phyloP scores from a whole-genome alignment of 2,329 filamentous ascomycete genomes.

The Cladosporium sp. region DNA sequence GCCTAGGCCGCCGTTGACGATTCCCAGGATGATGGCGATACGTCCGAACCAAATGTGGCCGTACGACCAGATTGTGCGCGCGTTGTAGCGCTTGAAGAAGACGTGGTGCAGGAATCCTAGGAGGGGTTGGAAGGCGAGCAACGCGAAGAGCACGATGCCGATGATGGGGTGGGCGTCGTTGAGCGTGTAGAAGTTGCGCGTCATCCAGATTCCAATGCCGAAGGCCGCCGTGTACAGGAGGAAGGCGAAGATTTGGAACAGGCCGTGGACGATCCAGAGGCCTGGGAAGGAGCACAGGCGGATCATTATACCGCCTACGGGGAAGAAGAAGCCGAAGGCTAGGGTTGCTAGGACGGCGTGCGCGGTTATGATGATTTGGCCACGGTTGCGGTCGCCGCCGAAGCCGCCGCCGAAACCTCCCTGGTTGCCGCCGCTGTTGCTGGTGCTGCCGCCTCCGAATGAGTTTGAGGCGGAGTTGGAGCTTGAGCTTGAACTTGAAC shows the following conservation, averaged over 20 bases:
- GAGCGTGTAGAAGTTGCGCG: slow-evolving; percentile 28
- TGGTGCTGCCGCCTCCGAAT: neutral
- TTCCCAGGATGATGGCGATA: slow-evolving; percentile 46
- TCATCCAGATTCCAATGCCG: slow-evolving; percentile 49
- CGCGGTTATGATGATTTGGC: slow-evolving; percentile 36
- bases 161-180: slow-evolving; percentile 48
- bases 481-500: neutral
- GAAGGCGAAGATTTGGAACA: slow-evolving; percentile 47
- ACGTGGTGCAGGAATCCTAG: slow-evolving; percentile 51
- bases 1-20: slow-evolving; percentile 55
- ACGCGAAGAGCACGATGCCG: slow-evolving; percentile 46
- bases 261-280: slow-evolving; percentile 41
- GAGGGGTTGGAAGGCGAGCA: slow-evolving; percentile 53
- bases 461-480: slow-evolving; percentile 1
- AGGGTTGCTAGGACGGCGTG: slow-evolving; percentile 43
- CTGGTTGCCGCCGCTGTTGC: neutral
- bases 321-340: slow-evolving; percentile 45
- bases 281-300: slow-evolving; percentile 42
- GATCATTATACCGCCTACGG: slow-evolving; percentile 42
- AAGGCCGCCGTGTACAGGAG: slow-evolving; percentile 46
- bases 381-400: slow-evolving; percentile 3
- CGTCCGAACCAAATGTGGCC: slow-evolving; percentile 54
- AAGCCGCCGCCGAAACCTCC: slow-evolving; percentile 8
- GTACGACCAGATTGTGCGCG: slow-evolving; percentile 44
- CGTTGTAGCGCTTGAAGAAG: slow-evolving; percentile 45